phyloP scores from a whole-genome alignment of 768 basidiomycete genomes.

The Grammothele lineata region DNA sequence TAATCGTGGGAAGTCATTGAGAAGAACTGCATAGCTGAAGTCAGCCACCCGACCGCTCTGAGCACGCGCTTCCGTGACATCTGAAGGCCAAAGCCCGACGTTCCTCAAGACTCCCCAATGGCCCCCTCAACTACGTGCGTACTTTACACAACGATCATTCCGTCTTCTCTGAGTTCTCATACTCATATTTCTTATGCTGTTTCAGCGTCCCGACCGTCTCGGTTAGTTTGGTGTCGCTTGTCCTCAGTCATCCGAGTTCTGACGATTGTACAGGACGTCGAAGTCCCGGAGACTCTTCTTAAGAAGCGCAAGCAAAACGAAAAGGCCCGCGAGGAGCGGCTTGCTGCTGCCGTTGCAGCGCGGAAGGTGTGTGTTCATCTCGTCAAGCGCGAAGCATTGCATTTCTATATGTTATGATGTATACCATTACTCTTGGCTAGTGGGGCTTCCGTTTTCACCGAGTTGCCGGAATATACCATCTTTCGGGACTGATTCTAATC shows the following conservation, averaged over 20 bases:
- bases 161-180: constrained; percentile 11
- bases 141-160: constrained; percentile 1
- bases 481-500: constrained; percentile 73
- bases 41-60: constrained; percentile 32
- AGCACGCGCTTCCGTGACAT: constrained; percentile 18
- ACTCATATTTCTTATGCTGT: background rate
- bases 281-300: constrained; percentile 99
- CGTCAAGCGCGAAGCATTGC: too few relatives aligned
- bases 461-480: constrained; percentile 92
- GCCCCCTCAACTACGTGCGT: constrained; percentile 52
- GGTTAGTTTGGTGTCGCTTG: constrained; percentile 29
- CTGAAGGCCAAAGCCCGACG: constrained; percentile 23
- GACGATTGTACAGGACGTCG: constrained; percentile 59
- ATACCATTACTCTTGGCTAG: constrained; percentile 84
- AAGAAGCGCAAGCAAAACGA: constrained; percentile 99
- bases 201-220: constrained; percentile 43
- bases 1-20: too few relatives aligned
- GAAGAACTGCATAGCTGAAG: constrained; percentile 24
- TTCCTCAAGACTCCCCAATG: constrained; percentile 41
- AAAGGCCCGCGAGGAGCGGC: constrained; percentile 91
- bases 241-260: background rate
- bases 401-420: constrained; percentile 58
- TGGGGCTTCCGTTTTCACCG: constrained; percentile 39
- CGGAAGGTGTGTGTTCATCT: constrained; percentile 67
- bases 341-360: constrained; percentile 76